phyloP scores from a whole-genome alignment of 495 filamentous ascomycete genomes.

The Tuber aestivum region DNA sequence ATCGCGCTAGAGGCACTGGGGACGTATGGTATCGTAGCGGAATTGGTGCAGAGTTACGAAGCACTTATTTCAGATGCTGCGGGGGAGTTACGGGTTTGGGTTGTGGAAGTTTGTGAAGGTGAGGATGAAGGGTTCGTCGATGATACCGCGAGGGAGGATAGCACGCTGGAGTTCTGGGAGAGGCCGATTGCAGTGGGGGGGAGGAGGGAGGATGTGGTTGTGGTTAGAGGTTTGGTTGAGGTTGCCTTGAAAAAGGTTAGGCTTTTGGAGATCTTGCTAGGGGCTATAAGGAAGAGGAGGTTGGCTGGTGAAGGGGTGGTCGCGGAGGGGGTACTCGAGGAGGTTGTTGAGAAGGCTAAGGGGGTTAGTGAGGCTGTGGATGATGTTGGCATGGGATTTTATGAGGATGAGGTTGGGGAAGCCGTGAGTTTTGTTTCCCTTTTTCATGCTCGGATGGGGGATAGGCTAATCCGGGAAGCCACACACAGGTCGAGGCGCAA shows the following conservation, averaged over 20 bases:
- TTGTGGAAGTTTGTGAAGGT: conserved; percentile 10
- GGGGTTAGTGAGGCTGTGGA: conserved; percentile 27
- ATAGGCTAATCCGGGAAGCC: not conserved
- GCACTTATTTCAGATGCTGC: conserved; percentile 60
- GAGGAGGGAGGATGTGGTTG: conserved; percentile 17
- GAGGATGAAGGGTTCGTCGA: conserved; percentile 6
- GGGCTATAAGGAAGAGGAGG: conserved; percentile 30
- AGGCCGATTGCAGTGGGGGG: conserved; percentile 5
- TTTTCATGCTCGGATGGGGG: not conserved
- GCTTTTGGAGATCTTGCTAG: conserved; percentile 27
- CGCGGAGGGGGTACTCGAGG: conserved; percentile 29
- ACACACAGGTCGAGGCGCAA: conserved; percentile 19
- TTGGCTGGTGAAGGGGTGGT: conserved; percentile 17
- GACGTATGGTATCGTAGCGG: conserved; percentile 50
- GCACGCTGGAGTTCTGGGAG: conserved; percentile 35
- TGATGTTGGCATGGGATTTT: conserved; percentile 41
- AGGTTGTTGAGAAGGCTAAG: conserved; percentile 27
- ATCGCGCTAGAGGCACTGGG: conserved; percentile 48
- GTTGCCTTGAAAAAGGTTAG: conserved; percentile 34
- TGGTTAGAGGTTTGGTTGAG: conserved; percentile 19
- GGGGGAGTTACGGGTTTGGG: conserved; percentile 57
- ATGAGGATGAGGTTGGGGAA: conserved; percentile 34
- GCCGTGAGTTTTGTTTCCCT: conserved; percentile 18
- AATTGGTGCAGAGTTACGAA: conserved; percentile 49
- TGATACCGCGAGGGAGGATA: conserved; percentile 6